Base-by-base conservation (phyloP, 2,329 filamentous ascomycete species). In the Arthroderma uncinatum region DNA sequence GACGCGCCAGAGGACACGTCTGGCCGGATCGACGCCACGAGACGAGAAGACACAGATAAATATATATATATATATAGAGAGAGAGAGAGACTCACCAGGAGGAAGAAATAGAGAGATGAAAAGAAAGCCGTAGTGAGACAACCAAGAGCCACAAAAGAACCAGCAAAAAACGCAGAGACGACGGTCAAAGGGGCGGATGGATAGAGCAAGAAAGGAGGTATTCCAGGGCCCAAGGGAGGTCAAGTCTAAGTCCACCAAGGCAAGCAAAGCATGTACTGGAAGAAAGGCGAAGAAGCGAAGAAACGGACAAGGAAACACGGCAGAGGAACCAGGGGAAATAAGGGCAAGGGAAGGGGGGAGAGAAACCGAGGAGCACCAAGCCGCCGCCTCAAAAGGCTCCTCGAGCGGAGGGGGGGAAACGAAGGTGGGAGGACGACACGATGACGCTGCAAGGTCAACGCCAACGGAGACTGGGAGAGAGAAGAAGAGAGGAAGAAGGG, bases 201-300 rank as follows among this genome's bases (percentile, higher is more conserved):
- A 61, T 57, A 55, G 37, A 34, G 19, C 44, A 34, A 39, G 25
- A n/a, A 36, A 53, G 37, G 28, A 33, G 12, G 59, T 56, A 63
- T 50, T 61, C 67, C 64, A 58, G 61, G 62, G 61, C 62, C 57
- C 62, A 59, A 62, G 63, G 64, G 63, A 58, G 61, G 60, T 65
- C 62, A 64, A 65, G 65, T 63, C 62, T 30, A 33, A 50, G 25
- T 3, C 25, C 25, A 30, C 44, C 44, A 50, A 50, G 33, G 40
- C 40, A 23, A 44, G 64, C 66, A 65, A 64, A 67, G 64, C 65
- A 70, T 71, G 67, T 67, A 64, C 70, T 67, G 63, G 60, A 63
- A 63, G 62, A 60, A 57, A 60, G 61, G 63, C 56, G 57, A 62
- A 59, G 61, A 48, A 57, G n/a, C n/a, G 55, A 58, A 62, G 64